Conservation (phyloP, 2,329 filamentous ascomycete species). For the Epichloe sylvatica region DNA sequence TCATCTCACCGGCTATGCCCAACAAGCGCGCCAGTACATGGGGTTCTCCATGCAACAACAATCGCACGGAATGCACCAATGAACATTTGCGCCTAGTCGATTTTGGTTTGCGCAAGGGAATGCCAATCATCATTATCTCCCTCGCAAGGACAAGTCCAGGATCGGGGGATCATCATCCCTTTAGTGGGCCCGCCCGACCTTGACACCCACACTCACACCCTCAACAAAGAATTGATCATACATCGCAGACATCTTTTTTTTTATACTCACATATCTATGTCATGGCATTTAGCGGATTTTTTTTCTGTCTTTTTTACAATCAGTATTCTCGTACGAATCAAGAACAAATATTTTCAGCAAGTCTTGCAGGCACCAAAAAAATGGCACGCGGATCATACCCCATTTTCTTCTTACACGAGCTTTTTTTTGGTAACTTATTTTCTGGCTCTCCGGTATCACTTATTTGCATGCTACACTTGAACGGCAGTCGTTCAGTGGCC, state of each 20-base stretch:
- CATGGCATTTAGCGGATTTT: constrained; percentile 34
- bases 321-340: constrained; percentile 12
- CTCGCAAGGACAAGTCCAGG: not conserved
- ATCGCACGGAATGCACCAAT: constrained; percentile 23
- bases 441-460: constrained; percentile 9
- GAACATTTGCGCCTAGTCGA: constrained; percentile 19
- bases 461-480: constrained; percentile 12
- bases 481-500: constrained; percentile 6
- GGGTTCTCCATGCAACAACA: constrained; percentile 28
- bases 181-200: constrained; percentile 4
- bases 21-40: constrained; percentile 21
- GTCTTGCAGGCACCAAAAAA: constrained; percentile 27
- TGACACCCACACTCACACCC: not conserved
- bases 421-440: constrained; percentile 12
- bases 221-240: not conserved
- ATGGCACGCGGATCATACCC: constrained; percentile 26
- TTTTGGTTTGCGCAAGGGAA: not conserved
- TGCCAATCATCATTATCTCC: not conserved
- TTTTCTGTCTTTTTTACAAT: constrained; percentile 3
- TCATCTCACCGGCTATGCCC: constrained; percentile 19
- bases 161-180: not conserved
- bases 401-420: constrained; percentile 8
- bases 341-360: constrained; percentile 17
- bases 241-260: not conserved
- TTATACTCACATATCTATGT: constrained; percentile 18